These are phyloP conservation scores for Ophiorrhiza pumila DNA, from an alignment of 257 asterid genomes.

Conservation along the genomic window DNA sequence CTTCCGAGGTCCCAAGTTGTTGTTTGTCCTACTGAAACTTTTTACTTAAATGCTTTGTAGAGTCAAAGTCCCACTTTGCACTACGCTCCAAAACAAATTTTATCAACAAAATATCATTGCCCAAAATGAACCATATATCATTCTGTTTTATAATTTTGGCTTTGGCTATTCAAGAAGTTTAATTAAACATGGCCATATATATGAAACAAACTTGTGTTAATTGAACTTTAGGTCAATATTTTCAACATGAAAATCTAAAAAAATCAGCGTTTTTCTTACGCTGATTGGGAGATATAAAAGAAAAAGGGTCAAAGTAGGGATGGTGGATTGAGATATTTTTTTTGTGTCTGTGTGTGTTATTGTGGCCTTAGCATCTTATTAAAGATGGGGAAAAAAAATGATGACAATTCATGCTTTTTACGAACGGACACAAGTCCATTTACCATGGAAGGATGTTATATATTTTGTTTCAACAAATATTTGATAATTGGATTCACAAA, in stretches of 20 bases:
- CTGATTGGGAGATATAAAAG: neutral
- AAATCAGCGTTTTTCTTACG: conserved; percentile 9
- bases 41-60: neutral
- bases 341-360: too few relatives aligned
- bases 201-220: too few relatives aligned
- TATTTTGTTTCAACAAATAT: too few relatives aligned
- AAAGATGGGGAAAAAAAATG: neutral
- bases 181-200: too few relatives aligned
- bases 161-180: neutral
- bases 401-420: neutral
- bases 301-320: neutral
- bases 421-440: neutral
- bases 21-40: neutral
- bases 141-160: neutral
- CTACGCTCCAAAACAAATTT: neutral
- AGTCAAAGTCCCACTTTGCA: conserved; percentile 11
- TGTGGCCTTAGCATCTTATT: neutral
- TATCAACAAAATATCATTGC: neutral
- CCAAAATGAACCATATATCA: neutral
- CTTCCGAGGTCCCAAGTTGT: conserved; percentile 4
- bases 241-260: neutral
- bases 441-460: neutral
- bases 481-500: neutral
- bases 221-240: too few relatives aligned
- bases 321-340: neutral